Base-by-base conservation (phyloP, 2,329 filamentous ascomycete species). In the Dactylonectria macrodidyma region DNA sequence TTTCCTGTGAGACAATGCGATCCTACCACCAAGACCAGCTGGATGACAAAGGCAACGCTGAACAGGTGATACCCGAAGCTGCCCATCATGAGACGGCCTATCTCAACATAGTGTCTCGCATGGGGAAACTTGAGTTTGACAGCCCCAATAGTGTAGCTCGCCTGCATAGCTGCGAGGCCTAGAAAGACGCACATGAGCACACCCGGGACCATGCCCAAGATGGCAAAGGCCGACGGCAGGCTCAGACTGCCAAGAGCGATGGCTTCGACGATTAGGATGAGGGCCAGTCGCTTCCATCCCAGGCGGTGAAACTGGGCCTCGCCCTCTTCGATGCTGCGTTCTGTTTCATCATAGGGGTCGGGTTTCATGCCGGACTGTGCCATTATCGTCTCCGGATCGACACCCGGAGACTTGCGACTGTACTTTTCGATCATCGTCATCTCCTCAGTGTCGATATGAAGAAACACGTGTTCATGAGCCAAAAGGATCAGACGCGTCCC, bases 1-100 rank as follows among this genome's bases (percentile, higher is more conserved):
- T 86, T 87, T 71, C 92, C 93, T 0, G 91, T 92, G 67, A 93
- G 81, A 46, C 92, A 84, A 79, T 94, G 92, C n/a, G 90, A 92
- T 30, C 88, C 90, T 80, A 92, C 90, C 71, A 92, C 87, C 81
- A 94, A 92, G 55, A 92, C 81, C 38, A 93, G 82, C 79, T 93
- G 89, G n/a, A 93, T 79, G 22, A 87, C 82, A 70, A 92, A 90
- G 62, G 87, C 89, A 65, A 83, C 79, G 26, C 90, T 90, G 52
- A 92, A 82, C 26, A 93, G 71, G 75, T 92, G 89, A 67, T 89
- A 87, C 1, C 90, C 90, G 51, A 88, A 82, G 16, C 80, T 81
- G 4, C 92, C 92, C 62, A 84, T 83, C 48, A 93, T 81, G 51
- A 93, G 82, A 36, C 87, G 82, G 3, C 90, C 91, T 0, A 68